phyloP scores from a whole-genome alignment of 768 basidiomycete genomes.

The Kondoa malvinella region DNA sequence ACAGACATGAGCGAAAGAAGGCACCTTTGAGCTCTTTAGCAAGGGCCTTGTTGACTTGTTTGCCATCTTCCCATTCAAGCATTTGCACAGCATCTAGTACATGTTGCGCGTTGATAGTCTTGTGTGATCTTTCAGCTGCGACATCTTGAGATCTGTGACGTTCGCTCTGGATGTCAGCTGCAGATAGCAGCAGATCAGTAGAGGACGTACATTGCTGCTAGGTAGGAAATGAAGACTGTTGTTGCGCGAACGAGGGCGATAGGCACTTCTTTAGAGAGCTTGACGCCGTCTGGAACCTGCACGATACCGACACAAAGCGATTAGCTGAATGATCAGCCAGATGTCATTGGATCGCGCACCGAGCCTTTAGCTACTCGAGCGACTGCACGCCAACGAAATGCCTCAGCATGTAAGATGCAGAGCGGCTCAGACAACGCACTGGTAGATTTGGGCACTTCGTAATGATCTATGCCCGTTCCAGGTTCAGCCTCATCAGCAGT shows the following conservation, averaged over 20 bases:
- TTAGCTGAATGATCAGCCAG: background rate
- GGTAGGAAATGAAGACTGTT: slow-evolving; percentile 86
- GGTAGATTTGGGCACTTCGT: background rate
- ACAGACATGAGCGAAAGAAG: background rate
- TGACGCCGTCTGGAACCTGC: slow-evolving; percentile 66
- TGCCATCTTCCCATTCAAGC: slow-evolving; percentile 25
- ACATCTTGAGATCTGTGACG: slow-evolving; percentile 21
- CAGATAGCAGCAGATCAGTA: background rate
- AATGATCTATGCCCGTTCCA: background rate
- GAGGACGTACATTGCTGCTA: slow-evolving; percentile 43
- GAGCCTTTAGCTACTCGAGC: background rate
- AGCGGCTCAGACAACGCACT: background rate
- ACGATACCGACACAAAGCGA: background rate
- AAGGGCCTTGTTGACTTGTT: slow-evolving; percentile 15
- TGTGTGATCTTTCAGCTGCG: slow-evolving; percentile 18
- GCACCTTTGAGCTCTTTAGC: slow-evolving; percentile 21
- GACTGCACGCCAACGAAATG: background rate
- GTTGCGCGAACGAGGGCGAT: slow-evolving; percentile 70
- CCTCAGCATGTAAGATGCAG: background rate
- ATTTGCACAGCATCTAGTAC: slow-evolving; percentile 24
- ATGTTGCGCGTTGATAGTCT: slow-evolving; percentile 26
- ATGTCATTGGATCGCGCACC: background rate
- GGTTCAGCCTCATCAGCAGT: background rate
- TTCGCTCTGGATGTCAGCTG: background rate
- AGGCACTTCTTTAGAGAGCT: slow-evolving; percentile 77